These are phyloP conservation scores for Ricinus communis DNA, from an alignment of 345 rosid species.

Conservation along the genomic window DNA sequence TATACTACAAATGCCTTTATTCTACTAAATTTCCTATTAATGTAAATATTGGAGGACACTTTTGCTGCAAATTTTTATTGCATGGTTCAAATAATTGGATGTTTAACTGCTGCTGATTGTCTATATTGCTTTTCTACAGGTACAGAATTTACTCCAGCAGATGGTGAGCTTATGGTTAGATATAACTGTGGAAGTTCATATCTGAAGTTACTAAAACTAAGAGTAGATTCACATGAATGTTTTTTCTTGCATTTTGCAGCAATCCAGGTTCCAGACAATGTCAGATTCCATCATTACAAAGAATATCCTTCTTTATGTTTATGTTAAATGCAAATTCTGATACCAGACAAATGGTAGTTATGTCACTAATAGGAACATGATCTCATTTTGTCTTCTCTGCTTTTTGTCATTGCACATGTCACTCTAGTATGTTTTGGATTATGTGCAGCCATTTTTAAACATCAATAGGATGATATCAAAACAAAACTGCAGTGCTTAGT, in stretches of 20 bases:
- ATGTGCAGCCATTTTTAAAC: neutral
- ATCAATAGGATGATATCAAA: neutral
- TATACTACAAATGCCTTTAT: neutral
- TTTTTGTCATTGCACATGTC: neutral
- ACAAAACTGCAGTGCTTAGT: neutral
- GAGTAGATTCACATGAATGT: neutral
- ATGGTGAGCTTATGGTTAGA: conserved; percentile 52
- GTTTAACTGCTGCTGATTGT: conserved; percentile 11
- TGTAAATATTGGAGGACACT: no score
- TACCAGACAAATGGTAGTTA: neutral
- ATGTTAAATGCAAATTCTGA: neutral
- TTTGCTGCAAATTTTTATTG: conserved; percentile 1
- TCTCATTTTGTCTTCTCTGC: neutral
- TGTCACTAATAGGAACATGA: neutral
- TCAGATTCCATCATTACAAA: conserved; percentile 83
- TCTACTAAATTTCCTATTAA: neutral
- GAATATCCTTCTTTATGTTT: conserved; percentile 37
- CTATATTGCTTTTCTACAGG: conserved; percentile 34
- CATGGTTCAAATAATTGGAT: conserved; percentile 7
- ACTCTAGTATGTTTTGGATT: conserved; percentile 1
- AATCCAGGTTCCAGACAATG: conserved; percentile 90
- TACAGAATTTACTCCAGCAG: conserved; percentile 68
- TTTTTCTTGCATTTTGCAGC: conserved; percentile 53
- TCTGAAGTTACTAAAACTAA: neutral
- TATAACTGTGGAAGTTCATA: no score